Conservation (phyloP, 169 alveolate genomes). For the Cryptosporidium meleagridis region DNA sequence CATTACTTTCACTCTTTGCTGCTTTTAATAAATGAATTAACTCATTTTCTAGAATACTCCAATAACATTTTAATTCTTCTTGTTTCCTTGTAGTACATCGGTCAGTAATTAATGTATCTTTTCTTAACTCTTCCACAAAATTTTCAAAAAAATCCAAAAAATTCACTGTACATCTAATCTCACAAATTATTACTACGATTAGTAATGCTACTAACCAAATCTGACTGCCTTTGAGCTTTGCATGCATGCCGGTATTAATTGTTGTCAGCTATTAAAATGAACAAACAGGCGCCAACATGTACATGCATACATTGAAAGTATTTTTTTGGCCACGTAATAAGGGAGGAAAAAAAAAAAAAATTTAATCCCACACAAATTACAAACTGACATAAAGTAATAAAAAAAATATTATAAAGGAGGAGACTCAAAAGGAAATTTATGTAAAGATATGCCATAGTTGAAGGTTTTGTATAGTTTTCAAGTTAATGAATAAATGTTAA, state of each 20-base stretch:
- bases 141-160: not conserved
- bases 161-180: not conserved
- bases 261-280: not conserved
- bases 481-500: not conserved
- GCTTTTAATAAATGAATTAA: not conserved
- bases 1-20: not conserved
- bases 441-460: constrained; percentile 2
- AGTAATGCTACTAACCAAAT: not conserved
- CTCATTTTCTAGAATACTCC: not conserved
- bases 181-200: not conserved
- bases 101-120: not conserved
- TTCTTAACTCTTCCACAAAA: not conserved
- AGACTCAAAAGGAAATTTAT: not conserved
- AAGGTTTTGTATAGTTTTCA: not conserved
- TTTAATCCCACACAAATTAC: constrained; percentile 64
- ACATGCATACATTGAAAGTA: constrained; percentile 53
- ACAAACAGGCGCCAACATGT: constrained; percentile 60
- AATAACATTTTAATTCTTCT: not conserved
- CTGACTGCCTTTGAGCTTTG: constrained; percentile 1
- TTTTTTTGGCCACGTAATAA: constrained; percentile 57
- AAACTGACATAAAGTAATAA: constrained; percentile 29
- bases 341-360: constrained; percentile 16
- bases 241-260: constrained; percentile 60
- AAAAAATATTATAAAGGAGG: constrained; percentile 3
- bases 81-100: not conserved